These are phyloP conservation scores for Cercospora citrullina DNA, from an alignment of 2,329 filamentous ascomycete species.

Conservation along the genomic window DNA sequence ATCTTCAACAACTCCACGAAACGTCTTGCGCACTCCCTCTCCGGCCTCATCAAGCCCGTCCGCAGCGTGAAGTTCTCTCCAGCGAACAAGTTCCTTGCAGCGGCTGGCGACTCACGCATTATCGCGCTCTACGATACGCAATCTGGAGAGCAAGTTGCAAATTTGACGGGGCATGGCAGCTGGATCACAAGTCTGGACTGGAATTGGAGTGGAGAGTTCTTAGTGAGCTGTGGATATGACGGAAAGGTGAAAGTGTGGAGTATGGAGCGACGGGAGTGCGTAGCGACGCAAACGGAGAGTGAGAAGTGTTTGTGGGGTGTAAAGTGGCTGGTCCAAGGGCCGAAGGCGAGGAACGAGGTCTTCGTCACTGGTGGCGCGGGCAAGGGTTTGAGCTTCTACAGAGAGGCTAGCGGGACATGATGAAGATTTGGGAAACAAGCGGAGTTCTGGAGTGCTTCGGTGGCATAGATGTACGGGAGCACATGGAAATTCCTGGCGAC, in stretches of 20 bases:
- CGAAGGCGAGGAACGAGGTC: conserved; percentile 58
- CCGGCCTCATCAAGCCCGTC: conserved; percentile 85
- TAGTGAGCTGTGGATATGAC: conserved; percentile 81
- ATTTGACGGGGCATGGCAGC: conserved; percentile 73
- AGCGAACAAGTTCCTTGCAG: conserved; percentile 77
- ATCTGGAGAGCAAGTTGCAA: conserved; percentile 89
- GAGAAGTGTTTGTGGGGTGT: conserved; percentile 79
- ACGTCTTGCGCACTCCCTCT: conserved; percentile 79
- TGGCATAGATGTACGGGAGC: neutral
- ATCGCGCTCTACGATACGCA: conserved; percentile 91
- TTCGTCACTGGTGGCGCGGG: conserved; percentile 80
- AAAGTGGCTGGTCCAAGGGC: conserved; percentile 74
- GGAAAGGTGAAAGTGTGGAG: conserved; percentile 97
- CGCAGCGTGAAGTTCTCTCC: conserved; percentile 87
- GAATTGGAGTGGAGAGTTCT: conserved; percentile 88
- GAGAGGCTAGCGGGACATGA: conserved; percentile 73
- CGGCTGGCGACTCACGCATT: conserved; percentile 82
- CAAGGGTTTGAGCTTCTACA: conserved; percentile 75
- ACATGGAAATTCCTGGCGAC: neutral
- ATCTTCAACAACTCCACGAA: conserved; percentile 93
- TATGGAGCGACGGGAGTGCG: conserved; percentile 76
- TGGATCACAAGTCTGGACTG: conserved; percentile 94
- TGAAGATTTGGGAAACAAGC: neutral
- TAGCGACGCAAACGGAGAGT: conserved; percentile 90
- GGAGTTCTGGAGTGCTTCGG: neutral